Conservation (phyloP, 2,329 filamentous ascomycete genomes). For the Monilinia polystroma region DNA sequence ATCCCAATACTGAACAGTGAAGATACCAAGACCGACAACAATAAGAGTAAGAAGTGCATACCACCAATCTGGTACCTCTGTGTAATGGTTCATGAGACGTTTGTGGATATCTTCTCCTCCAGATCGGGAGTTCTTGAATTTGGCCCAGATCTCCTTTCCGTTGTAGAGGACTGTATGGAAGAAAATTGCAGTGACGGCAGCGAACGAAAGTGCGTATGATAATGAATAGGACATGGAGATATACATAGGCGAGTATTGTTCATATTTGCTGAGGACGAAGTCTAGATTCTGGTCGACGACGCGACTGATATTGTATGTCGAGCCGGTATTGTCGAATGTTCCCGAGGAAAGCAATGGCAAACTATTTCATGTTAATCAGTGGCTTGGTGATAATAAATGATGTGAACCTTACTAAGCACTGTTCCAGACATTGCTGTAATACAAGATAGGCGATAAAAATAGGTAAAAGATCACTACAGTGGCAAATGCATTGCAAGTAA, state of each 20-base stretch:
- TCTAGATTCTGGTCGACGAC: constrained; percentile 53
- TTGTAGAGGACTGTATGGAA: constrained; percentile 67
- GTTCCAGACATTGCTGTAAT: constrained; percentile 66
- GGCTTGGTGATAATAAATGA: not conserved
- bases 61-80: constrained; percentile 54
- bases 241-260: constrained; percentile 11
- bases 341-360: constrained; percentile 5
- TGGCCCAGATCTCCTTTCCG: constrained; percentile 56
- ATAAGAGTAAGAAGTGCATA: constrained; percentile 49
- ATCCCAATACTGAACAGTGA: constrained; percentile 8
- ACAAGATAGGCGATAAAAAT: constrained; percentile 45
- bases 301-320: constrained; percentile 60
- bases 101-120: constrained; percentile 48
- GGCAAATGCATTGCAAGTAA: constrained; percentile 6
- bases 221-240: constrained; percentile 3
- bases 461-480: not conserved
- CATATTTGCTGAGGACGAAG: constrained; percentile 7
- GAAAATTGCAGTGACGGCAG: constrained; percentile 72
- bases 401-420: constrained; percentile 46
- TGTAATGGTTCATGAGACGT: constrained; percentile 49
- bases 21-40: constrained; percentile 44
- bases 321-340: constrained; percentile 60
- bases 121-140: constrained; percentile 1
- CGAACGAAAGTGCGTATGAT: constrained; percentile 65
- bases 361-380: not conserved